Base-by-base conservation (phyloP, 345 rosid genomes). In the Citrus australasica region DNA sequence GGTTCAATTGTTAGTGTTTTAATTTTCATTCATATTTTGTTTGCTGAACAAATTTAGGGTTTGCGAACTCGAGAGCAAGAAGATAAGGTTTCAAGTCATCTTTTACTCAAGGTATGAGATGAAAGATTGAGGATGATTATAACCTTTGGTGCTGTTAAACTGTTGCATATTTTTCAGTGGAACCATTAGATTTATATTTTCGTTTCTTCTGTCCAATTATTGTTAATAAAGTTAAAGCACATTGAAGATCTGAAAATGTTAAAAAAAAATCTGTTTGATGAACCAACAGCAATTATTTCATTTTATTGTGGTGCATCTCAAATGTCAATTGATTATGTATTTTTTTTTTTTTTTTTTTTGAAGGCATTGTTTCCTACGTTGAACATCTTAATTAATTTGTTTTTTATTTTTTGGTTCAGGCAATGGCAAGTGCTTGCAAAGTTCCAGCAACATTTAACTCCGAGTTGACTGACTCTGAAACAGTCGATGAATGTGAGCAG, bases 361-460 rank as follows among this genome's bases (percentile, higher is more conserved):
- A 38, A 61, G 42, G n/a, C 33, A 35, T 53, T 60, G 25, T 46
- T 40, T 28, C 38, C 28, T 74, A 42, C 6, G 63, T 46, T 37
- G 46, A 21, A 21, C 24, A 19, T 76, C 27, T 56, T 79, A 62
- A 13, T 61, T 22, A 48, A 65, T 62, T 67, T 24, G n/a, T 66
- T 48, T 60, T 79, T 64, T 22, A 16, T 65, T 69, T 71, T 82
- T 11, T 78, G 82, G 65, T 79, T 82, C 81, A 95, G 98, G 99
- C 94, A 5, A 85, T 95, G 81, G 97, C 97, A 79, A 84, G 86
- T 81, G 96, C 91, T 48, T 92, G 99, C 89, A 85, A 86, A 81
- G 90, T 92, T 55, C 79, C 89, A 66, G 84, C 86, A 68, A 64
- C 87, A 59, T 83, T 82, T 75, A 84, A 66, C 69, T 79, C 92